Evolutionary conservation across 495 filamentous ascomycete genomes (phyloP).

Genomic region (Penicillium flavigenum): DNA sequence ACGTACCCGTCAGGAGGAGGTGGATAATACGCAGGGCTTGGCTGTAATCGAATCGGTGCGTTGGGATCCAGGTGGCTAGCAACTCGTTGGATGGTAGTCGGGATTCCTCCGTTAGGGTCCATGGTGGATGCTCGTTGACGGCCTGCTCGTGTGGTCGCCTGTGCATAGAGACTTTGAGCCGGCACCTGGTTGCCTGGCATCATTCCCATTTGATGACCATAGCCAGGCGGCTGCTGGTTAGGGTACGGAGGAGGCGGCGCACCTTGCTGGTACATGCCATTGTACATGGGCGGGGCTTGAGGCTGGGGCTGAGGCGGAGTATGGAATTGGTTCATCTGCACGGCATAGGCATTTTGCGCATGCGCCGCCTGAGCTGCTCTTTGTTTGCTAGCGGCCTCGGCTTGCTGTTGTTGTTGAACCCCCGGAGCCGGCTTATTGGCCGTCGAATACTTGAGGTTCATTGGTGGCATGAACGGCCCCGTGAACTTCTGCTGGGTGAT

Average conservation of each 20-base stretch:
- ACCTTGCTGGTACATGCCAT: constrained; percentile 72
- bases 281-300: constrained; percentile 64
- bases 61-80: constrained; percentile 95
- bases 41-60: constrained; percentile 90
- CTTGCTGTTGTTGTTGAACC: constrained; percentile 96
- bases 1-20: constrained; percentile 86
- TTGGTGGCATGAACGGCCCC: constrained; percentile 93
- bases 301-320: constrained; percentile 49
- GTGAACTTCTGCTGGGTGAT: constrained; percentile 99
- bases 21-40: constrained; percentile 96
- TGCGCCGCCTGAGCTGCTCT: constrained; percentile 65
- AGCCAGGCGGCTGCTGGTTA: constrained; percentile 63
- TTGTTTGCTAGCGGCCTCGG: constrained; percentile 87
- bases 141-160: constrained; percentile 77
- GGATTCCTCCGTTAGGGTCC: constrained; percentile 91
- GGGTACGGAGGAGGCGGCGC: constrained; percentile 89
- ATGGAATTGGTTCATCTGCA: constrained; percentile 61
- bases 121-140: constrained; percentile 93
- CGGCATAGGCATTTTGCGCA: constrained; percentile 55
- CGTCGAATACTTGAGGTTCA: constrained; percentile 87
- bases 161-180: constrained; percentile 72
- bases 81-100: constrained; percentile 89
- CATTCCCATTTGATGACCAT: constrained; percentile 72
- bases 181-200: constrained; percentile 67
- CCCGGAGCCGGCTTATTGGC: constrained; percentile 86